Evolutionary conservation across 1,284 basidiomycete species (phyloP), one percentile per base, ranked within the genome.

Genomic region (Cutaneotrichosporon mucoides): DNA sequence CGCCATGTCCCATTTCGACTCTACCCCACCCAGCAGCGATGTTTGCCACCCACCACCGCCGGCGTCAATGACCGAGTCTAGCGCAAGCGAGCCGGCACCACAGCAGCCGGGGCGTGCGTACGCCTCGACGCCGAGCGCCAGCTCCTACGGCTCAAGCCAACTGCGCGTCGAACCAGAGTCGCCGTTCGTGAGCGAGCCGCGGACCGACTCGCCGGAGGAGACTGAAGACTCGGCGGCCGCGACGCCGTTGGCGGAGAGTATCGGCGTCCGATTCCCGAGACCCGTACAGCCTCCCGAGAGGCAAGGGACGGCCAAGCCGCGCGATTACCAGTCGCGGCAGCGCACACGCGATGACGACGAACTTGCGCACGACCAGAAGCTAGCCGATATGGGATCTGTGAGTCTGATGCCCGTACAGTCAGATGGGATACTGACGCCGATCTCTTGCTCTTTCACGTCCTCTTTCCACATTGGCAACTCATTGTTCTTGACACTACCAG

Each of bases 401-500:
- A 53, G 51, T 53, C 7, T 9, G 8, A 35, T 9, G 13, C 33
- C 8, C 16, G 37, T 41, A 11, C 24, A 24, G 24, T 24, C 24
- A 24, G 24, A 24, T 24, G 24, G 24, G 24, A 24, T 24, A 24
- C 24, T 24, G 24, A 24, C 24, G 24, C 24, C 24, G 24, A 24
- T 24, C 24, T 24, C 24, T 24, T 24, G 24, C 24, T 24, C 24
- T 24, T 24, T 24, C 24, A 24, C 24, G 24, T 24, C 24, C 24
- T 24, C 24, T 24, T 24, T 24, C 24, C 24, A 24, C 24, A 24
- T 24, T 24, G 24, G 24, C 24, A 24, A 24, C 24, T 24, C 24
- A 24, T 24, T 24, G 24, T 24, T 24, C 24, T 24, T 24, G 24
- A 24, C 24, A 24, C 24, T 24, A 24, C 24, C 58, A 77, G 74